Conservation (phyloP, 208 protist species). For the Trypanosoma cruzi region DNA sequence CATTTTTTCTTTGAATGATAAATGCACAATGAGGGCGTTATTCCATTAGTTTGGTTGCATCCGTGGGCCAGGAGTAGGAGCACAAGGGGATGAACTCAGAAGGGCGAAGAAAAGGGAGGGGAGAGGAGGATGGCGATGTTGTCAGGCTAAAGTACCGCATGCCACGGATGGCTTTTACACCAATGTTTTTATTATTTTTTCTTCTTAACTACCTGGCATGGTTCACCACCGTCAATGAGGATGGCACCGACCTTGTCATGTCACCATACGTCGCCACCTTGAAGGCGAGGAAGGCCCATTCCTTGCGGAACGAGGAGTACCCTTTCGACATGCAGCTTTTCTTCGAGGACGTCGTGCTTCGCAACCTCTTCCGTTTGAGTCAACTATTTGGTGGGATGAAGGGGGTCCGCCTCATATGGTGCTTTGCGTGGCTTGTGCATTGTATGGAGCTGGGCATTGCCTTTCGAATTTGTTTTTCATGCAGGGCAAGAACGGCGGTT, state of each 20-base stretch:
- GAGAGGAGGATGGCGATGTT: background rate
- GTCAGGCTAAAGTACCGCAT: constrained; percentile 35
- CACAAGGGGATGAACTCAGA: background rate
- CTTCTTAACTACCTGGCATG: constrained; percentile 70
- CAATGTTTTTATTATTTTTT: constrained; percentile 38
- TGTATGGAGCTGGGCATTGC: constrained; percentile 54
- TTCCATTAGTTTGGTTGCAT: too few species aligned
- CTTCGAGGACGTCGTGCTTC: constrained; percentile 56
- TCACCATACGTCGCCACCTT: constrained; percentile 29
- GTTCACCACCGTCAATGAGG: constrained; percentile 29
- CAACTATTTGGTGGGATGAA: constrained; percentile 35
- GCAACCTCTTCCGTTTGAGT: constrained; percentile 35
- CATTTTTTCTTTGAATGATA: too few species aligned
- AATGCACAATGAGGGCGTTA: too few species aligned
- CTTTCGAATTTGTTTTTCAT: constrained; percentile 45
- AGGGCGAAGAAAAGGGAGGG: background rate
- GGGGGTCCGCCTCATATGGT: constrained; percentile 40
- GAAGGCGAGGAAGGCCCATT: background rate
- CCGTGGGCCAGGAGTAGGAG: background rate
- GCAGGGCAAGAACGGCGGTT: constrained; percentile 30
- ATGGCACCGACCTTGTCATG: constrained; percentile 34
- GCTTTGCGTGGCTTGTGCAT: constrained; percentile 52
- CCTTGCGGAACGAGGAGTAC: background rate
- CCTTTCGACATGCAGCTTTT: constrained; percentile 15
- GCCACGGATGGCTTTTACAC: constrained; percentile 41